Base-by-base conservation (phyloP, 306 rosid genomes). In the Gleditsia sinensis region DNA sequence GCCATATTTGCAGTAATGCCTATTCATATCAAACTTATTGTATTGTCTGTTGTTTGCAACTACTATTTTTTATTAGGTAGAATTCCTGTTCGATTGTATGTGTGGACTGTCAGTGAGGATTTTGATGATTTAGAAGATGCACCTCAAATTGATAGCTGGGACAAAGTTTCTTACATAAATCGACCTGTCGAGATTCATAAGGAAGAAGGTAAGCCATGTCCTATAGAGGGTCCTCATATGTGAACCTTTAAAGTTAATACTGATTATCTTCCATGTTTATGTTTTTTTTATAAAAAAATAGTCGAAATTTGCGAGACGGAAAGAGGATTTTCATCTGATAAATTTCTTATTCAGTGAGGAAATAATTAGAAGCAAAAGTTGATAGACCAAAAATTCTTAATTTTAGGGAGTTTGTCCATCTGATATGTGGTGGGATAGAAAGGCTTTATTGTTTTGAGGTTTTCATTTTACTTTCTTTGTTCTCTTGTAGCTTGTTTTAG, bases 71-170 rank as follows among this genome's bases (percentile, higher is more conserved):
- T 81, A 50, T 70, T 71, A 95, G 99, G 90, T 67, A 87, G 94
- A 78, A 69, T 92, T 75, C 97, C 99, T 27, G 89, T 92, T 82
- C 95, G 98, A 53, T 87, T 95, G 75, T 90, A 92, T 77, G 64
- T 77, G 5, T 83, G 98, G 93, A 81, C 78, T 73, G 87, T 86
- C 43, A 73, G 43, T 53, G 88, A 88, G 54, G 95, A 87, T 40
- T 80, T 90, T 79, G 92, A 83, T 57, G 90, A 90, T 81, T 82
- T 92, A 54, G 96, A 92, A 84, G 90, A 87, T 71, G 98, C 91
- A 53, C 91, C 96, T 9, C 85, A 80, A 70, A 84, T 92, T 77
- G 92, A 87, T 79, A 86, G 78, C 63, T 95, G 99, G 99, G 98
- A 95, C 79, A 88, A 88, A 84, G 85, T 95, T 74, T 87, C 86